Evolutionary conservation across 371 early-diverging fungal species (phyloP).

Genomic region (Rhizopus stolonifer): DNA sequence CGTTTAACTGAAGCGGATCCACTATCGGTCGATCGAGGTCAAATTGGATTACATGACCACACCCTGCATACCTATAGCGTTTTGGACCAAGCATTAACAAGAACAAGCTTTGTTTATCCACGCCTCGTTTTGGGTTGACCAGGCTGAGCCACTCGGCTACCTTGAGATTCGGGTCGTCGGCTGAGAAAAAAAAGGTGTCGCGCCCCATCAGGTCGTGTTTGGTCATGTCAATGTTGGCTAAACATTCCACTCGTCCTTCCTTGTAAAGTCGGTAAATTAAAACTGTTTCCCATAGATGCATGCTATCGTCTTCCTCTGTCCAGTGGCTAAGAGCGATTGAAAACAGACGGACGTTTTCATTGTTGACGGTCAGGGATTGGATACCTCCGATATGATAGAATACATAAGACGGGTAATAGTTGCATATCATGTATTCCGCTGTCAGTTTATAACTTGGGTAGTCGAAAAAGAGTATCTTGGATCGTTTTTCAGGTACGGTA

Average conservation of each 20-base stretch:
- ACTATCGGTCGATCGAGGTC: not conserved
- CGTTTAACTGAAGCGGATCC: not conserved
- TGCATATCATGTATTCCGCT: conserved; percentile 21
- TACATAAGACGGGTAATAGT: conserved; percentile 16
- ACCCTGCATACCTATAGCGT: conserved; percentile 21
- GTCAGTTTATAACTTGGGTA: conserved; percentile 38
- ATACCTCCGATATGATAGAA: conserved; percentile 40
- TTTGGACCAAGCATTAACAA: conserved; percentile 33
- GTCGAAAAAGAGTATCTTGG: conserved; percentile 37
- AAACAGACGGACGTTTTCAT: conserved; percentile 25
- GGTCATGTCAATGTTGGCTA: conserved; percentile 29
- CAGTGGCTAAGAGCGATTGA: conserved; percentile 30
- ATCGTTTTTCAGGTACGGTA: conserved; percentile 5
- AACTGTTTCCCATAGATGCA: conserved; percentile 33
- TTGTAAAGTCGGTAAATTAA: conserved; percentile 37
- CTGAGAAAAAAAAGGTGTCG: conserved; percentile 36
- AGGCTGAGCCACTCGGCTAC: conserved; percentile 30
- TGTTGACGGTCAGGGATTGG: conserved; percentile 27
- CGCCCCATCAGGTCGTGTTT: conserved; percentile 25
- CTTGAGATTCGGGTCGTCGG: not conserved
- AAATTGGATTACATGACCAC: conserved; percentile 19
- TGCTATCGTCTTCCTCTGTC: conserved; percentile 16
- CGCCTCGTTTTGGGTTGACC: conserved; percentile 14
- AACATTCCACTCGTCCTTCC: conserved; percentile 30
- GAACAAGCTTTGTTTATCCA: conserved; percentile 17